phyloP scores from a whole-genome alignment of 345 rosid genomes.

The Populus tremula region DNA sequence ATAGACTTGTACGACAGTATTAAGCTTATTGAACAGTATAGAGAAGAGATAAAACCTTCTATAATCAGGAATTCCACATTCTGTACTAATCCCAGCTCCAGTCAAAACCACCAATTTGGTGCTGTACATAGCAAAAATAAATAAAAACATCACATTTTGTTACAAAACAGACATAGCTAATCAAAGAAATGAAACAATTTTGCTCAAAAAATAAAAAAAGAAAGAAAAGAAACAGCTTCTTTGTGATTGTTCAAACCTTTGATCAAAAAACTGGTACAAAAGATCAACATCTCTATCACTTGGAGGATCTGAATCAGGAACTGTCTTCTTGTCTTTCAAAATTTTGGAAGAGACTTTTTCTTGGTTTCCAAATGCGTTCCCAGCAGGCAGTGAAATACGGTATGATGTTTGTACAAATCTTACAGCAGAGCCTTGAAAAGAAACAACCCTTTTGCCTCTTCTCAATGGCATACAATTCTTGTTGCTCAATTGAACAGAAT shows the following conservation, averaged over 20 bases:
- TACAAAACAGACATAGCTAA: too few relatives aligned
- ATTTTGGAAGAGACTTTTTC: slow-evolving; percentile 24
- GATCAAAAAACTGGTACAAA: slow-evolving; percentile 61
- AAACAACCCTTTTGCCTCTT: slow-evolving; percentile 18
- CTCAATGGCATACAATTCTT: slow-evolving; percentile 1
- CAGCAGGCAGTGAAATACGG: slow-evolving; percentile 43
- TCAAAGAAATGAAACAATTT: too few relatives aligned
- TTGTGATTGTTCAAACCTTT: slow-evolving; percentile 40
- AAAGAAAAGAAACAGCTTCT: too few relatives aligned
- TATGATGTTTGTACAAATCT: slow-evolving; percentile 54
- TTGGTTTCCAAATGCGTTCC: slow-evolving; percentile 23
- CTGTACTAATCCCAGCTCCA: slow-evolving; percentile 94
- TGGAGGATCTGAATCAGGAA: slow-evolving; percentile 88
- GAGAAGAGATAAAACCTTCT: slow-evolving; percentile 55
- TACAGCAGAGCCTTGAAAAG: slow-evolving; percentile 23
- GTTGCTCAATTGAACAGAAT: slow-evolving; percentile 21
- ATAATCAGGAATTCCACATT: slow-evolving; percentile 94
- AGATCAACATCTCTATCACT: slow-evolving; percentile 45
- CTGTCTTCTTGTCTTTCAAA: slow-evolving; percentile 54
- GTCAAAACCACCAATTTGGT: slow-evolving; percentile 69
- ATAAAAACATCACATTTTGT: not conserved
- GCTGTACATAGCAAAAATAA: slow-evolving; percentile 33
- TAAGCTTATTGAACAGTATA: too few relatives aligned
- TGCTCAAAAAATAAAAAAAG: too few relatives aligned
- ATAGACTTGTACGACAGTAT: too few relatives aligned